Conservation (phyloP, 192 early-diverging fungal species). For the Chytriomyces sp. region DNA sequence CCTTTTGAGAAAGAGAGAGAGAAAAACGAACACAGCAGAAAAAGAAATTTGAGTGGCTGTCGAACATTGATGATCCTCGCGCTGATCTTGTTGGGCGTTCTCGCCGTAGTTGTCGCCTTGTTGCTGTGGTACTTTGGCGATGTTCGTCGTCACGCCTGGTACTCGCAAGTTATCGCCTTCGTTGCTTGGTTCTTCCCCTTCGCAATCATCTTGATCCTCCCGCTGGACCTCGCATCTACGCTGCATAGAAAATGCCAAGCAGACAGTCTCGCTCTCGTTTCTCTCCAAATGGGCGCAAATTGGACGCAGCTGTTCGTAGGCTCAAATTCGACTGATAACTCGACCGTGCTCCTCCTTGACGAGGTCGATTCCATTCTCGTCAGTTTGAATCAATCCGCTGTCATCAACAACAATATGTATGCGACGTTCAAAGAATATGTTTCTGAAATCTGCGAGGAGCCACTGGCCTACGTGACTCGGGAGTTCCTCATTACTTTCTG, state of each 20-base stretch:
- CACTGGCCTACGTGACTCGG: constrained; percentile 72
- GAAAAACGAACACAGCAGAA: not conserved
- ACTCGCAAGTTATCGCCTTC: constrained; percentile 71
- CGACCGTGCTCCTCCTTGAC: not conserved
- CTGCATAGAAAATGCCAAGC: constrained; percentile 1
- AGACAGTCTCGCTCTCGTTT: not conserved
- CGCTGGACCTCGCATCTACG: constrained; percentile 76
- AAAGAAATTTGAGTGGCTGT: not conserved
- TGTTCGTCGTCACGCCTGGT: constrained; percentile 76
- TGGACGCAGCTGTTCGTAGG: no score
- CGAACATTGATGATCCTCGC: constrained; percentile 19
- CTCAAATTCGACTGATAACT: not conserved
- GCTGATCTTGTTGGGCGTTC: constrained; percentile 39
- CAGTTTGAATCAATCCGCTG: not conserved
- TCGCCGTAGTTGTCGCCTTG: constrained; percentile 58
- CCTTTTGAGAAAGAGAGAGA: no score
- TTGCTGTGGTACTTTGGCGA: constrained; percentile 82
- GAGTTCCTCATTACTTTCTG: constrained; percentile 77
- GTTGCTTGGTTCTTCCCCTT: constrained; percentile 91
- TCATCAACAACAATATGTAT: no score
- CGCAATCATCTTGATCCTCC: constrained; percentile 86
- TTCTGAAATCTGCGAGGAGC: constrained; percentile 61
- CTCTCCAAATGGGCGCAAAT: not conserved
- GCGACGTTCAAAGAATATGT: not conserved
- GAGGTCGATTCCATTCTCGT: not conserved